Conservation (phyloP, 257 asterid genomes). For the Anisodus tanguticus region DNA sequence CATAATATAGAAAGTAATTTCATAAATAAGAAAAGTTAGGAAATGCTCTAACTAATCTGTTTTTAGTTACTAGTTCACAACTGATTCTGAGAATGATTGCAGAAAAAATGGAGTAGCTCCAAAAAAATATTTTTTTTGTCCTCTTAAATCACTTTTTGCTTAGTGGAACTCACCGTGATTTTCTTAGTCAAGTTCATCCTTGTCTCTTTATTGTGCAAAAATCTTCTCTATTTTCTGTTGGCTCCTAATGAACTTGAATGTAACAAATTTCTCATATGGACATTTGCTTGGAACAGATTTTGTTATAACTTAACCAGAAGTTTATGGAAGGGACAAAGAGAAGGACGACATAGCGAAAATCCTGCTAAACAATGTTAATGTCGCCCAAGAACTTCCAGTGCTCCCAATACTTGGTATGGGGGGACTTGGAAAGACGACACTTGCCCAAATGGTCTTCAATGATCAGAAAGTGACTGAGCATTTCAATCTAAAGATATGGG, state of each 20-base stretch:
- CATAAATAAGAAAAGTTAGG: too few species aligned
- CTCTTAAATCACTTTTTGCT: too few species aligned
- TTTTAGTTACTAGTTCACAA: too few species aligned
- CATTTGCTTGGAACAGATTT: conserved; percentile 36
- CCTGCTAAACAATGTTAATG: conserved; percentile 34
- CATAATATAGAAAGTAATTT: too few species aligned
- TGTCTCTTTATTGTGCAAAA: neutral
- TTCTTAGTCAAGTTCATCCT: too few species aligned
- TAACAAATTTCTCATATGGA: neutral
- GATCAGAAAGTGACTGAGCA: conserved; percentile 23
- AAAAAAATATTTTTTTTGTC: too few species aligned
- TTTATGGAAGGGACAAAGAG: conserved; percentile 38
- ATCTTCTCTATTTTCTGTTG: neutral
- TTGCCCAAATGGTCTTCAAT: conserved; percentile 24
- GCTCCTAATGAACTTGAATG: neutral
- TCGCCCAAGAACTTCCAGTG: conserved; percentile 17
- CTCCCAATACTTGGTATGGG: conserved; percentile 32
- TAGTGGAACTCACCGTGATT: too few species aligned
- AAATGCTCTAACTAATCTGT: too few species aligned
- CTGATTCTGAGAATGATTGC: too few species aligned
- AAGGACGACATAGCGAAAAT: conserved; percentile 35
- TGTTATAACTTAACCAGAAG: conserved; percentile 20
- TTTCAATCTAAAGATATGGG: conserved; percentile 37
- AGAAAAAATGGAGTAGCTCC: too few species aligned
- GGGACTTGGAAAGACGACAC: neutral